phyloP scores from a whole-genome alignment of 106 monocot species.

The Platanthera zijinensis region DNA sequence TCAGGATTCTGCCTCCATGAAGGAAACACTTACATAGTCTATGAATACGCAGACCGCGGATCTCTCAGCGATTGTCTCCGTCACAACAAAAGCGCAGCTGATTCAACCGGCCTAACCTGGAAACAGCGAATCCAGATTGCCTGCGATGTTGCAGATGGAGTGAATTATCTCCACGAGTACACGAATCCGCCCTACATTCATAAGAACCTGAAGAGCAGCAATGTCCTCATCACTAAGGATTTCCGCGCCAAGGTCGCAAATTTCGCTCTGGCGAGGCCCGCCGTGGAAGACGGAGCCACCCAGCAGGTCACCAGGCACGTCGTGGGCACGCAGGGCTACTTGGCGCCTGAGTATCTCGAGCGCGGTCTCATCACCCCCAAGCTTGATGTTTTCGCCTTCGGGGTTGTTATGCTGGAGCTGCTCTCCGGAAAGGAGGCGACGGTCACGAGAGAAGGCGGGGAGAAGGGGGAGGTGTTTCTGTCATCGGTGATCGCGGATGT shows the following conservation, averaged over 20 bases:
- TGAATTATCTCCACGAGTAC: constrained; percentile 83
- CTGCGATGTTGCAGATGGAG: constrained; percentile 66
- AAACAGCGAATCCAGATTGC: constrained; percentile 66
- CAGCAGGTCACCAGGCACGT: constrained; percentile 67
- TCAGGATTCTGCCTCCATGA: constrained; percentile 74
- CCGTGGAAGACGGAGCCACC: constrained; percentile 9
- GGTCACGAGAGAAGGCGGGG: constrained; percentile 7
- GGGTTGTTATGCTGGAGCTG: constrained; percentile 75
- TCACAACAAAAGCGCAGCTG: background rate
- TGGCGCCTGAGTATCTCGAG: constrained; percentile 89
- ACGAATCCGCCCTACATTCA: constrained; percentile 66
- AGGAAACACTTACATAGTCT: constrained; percentile 77
- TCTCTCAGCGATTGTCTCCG: constrained; percentile 77
- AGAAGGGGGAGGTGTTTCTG: constrained; percentile 25
- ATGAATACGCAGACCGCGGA: constrained; percentile 64
- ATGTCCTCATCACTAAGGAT: constrained; percentile 55
- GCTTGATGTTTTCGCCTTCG: constrained; percentile 82
- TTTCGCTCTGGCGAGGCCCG: constrained; percentile 56
- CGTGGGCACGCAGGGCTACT: constrained; percentile 73
- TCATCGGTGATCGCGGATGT: constrained; percentile 19
- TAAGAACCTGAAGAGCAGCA: constrained; percentile 76
- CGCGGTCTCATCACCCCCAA: constrained; percentile 77
- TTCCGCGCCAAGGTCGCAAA: constrained; percentile 62
- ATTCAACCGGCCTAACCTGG: constrained; percentile 37
- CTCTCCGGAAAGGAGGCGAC: constrained; percentile 63